Conservation (phyloP, 805 yeast genomes). For the Nakazawaea ishiwadae region DNA sequence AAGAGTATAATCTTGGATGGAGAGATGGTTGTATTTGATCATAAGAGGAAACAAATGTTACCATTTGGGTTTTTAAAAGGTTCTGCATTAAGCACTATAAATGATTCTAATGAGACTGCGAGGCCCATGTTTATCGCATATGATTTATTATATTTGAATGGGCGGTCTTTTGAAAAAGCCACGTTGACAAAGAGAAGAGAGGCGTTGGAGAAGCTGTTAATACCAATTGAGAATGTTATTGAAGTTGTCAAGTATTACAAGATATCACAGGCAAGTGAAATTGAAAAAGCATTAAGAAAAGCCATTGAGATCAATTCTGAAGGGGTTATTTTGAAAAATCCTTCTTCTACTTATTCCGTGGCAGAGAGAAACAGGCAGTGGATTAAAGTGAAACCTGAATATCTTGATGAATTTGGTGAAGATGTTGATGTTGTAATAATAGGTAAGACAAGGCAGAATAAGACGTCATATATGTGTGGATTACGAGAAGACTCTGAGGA, state of each 20-base stretch:
- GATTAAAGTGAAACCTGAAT: constrained; percentile 91
- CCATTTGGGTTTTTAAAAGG: constrained; percentile 82
- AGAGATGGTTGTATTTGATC: constrained; percentile 89
- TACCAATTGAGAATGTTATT: constrained; percentile 40
- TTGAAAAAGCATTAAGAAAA: constrained; percentile 47
- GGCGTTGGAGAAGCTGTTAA: constrained; percentile 41
- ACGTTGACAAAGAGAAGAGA: constrained; percentile 54
- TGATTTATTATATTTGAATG: constrained; percentile 73
- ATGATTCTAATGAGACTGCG: constrained; percentile 20
- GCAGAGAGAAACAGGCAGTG: constrained; percentile 65
- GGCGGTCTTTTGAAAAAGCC: constrained; percentile 47
- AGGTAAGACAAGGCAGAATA: constrained; percentile 72
- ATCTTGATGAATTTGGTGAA: constrained; percentile 80
- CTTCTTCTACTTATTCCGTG: constrained; percentile 50
- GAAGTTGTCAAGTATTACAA: constrained; percentile 40
- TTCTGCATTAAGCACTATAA: constrained; percentile 44
- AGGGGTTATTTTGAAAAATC: constrained; percentile 75
- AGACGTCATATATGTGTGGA: constrained; percentile 73
- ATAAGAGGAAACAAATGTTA: constrained; percentile 44
- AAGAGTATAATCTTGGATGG: constrained; percentile 65
- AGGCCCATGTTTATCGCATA: constrained; percentile 62
- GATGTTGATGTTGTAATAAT: constrained; percentile 75
- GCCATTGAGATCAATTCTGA: constrained; percentile 68
- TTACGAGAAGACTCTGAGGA: constrained; percentile 35
- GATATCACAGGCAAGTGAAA: constrained; percentile 44